These are phyloP conservation scores for Fagopyrum tataricum DNA, from an alignment of 148 eudicot species.

Conservation along the genomic window DNA sequence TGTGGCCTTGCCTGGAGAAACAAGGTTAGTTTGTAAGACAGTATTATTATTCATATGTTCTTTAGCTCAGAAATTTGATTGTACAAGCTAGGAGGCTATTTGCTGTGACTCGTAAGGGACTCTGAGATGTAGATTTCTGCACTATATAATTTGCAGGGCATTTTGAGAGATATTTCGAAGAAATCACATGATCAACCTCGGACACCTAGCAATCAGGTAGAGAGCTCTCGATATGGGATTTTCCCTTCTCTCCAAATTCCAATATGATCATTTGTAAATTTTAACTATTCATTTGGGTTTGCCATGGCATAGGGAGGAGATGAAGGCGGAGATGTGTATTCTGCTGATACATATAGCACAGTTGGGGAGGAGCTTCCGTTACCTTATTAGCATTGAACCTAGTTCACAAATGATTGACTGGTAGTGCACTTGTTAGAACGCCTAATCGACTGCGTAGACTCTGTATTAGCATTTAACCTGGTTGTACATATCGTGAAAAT, in stretches of 20 bases:
- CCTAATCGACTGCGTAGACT: not conserved
- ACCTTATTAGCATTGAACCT: constrained; percentile 1
- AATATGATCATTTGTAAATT: not conserved
- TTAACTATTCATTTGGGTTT: not conserved
- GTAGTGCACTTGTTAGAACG: not conserved
- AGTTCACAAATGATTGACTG: not conserved
- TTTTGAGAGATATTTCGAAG: constrained; percentile 34
- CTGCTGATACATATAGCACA: constrained; percentile 18
- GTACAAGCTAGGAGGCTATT: not conserved
- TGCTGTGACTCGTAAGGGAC: not conserved
- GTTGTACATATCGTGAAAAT: constrained; percentile 1
- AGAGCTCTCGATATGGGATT: constrained; percentile 18
- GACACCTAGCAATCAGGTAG: constrained; percentile 19
- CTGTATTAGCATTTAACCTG: not conserved
- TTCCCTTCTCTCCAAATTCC: not conserved
- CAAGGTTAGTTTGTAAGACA: constrained; percentile 32
- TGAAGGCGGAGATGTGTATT: constrained; percentile 11
- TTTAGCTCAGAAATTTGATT: not conserved
- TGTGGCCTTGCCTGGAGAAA: constrained; percentile 68
- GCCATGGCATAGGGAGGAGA: not conserved
- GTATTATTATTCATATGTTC: not conserved
- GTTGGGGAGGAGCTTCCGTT: constrained; percentile 20
- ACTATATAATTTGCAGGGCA: constrained; percentile 26
- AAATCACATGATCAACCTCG: not conserved
- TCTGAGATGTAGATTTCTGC: no score